Evolutionary conservation across 805 yeast genomes (phyloP).

Genomic region (Zygosaccharomyces bailii): DNA sequence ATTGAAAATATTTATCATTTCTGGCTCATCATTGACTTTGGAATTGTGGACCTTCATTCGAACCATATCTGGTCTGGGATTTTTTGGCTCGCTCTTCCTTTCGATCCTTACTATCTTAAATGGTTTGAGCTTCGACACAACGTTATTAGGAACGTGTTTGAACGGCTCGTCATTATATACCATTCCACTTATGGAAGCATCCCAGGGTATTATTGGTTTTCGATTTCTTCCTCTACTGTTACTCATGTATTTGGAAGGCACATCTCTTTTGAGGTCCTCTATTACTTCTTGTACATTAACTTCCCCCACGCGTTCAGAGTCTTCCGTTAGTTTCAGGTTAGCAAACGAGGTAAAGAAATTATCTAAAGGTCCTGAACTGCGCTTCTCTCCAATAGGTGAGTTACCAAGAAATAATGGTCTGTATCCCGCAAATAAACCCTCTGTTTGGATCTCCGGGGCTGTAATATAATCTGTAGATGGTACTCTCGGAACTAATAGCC

Average conservation of each 20-base stretch:
- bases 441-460: conserved; percentile 31
- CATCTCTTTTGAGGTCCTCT: conserved; percentile 21
- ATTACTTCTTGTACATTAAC: conserved; percentile 22
- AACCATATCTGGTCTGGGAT: conserved; percentile 65
- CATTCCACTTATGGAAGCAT: conserved; percentile 39
- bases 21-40: conserved; percentile 32
- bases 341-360: conserved; percentile 24
- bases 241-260: conserved; percentile 8
- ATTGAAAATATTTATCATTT: conserved; percentile 27
- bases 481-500: conserved; percentile 30
- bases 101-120: conserved; percentile 53
- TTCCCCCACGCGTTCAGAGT: conserved; percentile 12
- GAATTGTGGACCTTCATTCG: conserved; percentile 34
- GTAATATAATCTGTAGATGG: conserved; percentile 31
- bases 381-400: conserved; percentile 20
- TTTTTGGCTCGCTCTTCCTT: conserved; percentile 76
- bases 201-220: conserved; percentile 39
- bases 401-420: conserved; percentile 44
- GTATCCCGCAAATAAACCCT: conserved; percentile 46
- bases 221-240: conserved; percentile 12
- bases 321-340: conserved; percentile 18
- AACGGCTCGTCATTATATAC: conserved; percentile 35
- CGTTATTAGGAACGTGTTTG: conserved; percentile 37
- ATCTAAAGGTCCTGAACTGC: conserved; percentile 14
- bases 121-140: conserved; percentile 38